Base-by-base conservation (phyloP, 305 asterid genomes). In the Fraxinus albicans region DNA sequence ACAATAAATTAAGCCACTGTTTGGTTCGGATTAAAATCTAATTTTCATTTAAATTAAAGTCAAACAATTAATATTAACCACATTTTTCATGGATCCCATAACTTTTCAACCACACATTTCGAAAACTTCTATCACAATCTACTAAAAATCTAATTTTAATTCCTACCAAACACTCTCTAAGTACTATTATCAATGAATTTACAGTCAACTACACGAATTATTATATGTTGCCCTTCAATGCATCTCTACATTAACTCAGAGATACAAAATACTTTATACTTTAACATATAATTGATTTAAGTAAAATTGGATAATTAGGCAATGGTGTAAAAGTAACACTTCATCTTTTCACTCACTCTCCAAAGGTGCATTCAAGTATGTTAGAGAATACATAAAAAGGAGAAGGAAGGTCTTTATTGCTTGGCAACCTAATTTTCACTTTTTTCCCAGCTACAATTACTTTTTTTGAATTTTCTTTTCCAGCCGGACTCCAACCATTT, bases 381-480 rank as follows among this genome's bases (percentile, higher is more conserved):
- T 40, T 40, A 40, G 13, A 2, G 9, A 8, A 40, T 7, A 67
- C 27, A 23, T 78, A 27, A 76, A 83, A 86, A 70, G 86, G 63
- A 70, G 83, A 81, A 79, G 88, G 86, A 96, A 82, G 90, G 93
- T 89, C 91, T 92, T 89, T 91, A 87, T 91, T 94, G 91, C 91
- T 91, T 92, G 97, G 92, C 98, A 91, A 94, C 98, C 97, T 92
- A 93, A 94, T 93, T 91, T 92, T 50, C 69, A 67, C 94, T 90
- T 97, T 97, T 93, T 95, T 94, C 96, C 97, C 98, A 94, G 91
- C 97, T 80, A 90, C 88, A 87, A 89, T 85, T 89, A 82, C 83
- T 25, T 25, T 83, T 82, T 81, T 29, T 63, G 6, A 15, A 2
- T 36, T 82, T 81, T 76, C 36, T 50, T 83, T 88, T 88, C 81